Conservation (phyloP, 2,329 filamentous ascomycete genomes). For the Colletotrichum kahawae region DNA sequence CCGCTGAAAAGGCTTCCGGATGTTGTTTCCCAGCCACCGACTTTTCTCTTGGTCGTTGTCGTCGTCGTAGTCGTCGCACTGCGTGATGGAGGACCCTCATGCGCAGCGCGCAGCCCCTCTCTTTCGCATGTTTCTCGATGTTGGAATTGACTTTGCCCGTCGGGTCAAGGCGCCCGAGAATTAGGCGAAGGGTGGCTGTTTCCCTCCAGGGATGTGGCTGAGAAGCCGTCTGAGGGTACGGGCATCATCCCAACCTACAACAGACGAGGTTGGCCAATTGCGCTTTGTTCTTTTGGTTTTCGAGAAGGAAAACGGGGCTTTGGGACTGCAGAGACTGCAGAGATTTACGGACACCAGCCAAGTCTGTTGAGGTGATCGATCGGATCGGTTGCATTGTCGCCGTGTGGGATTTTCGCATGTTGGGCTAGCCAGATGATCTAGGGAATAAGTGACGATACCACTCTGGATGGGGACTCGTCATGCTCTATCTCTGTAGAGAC, state of each 20-base stretch:
- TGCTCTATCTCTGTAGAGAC: neutral
- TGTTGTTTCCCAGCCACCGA: constrained; percentile 21
- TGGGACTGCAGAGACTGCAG: neutral
- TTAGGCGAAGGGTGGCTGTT: constrained; percentile 15
- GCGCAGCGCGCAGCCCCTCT: neutral
- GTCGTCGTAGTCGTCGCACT: neutral
- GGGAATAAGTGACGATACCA: constrained; percentile 12
- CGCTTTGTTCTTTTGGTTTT: constrained; percentile 1
- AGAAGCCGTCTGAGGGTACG: constrained; percentile 11
- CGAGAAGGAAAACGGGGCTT: constrained; percentile 11
- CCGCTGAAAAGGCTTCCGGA: constrained; percentile 3
- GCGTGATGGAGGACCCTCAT: neutral
- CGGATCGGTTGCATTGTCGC: constrained; percentile 8
- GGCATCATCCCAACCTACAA: constrained; percentile 16
- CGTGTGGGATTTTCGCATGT: neutral
- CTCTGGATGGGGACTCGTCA: constrained; percentile 11
- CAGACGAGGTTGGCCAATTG: constrained; percentile 17
- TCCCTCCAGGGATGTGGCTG: constrained; percentile 19
- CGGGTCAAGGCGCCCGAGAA: neutral
- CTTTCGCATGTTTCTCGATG: neutral
- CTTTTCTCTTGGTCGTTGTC: neutral
- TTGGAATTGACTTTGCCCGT: constrained; percentile 16
- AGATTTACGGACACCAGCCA: neutral
- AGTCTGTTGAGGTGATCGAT: constrained; percentile 5
- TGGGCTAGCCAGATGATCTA: constrained; percentile 10